Percentiles rank a stretch among this genome's conserved stretches.
Evolutionary conservation across 75 land plant species (phyloP).

Genomic region (Pinus tabuliformis): DNA sequence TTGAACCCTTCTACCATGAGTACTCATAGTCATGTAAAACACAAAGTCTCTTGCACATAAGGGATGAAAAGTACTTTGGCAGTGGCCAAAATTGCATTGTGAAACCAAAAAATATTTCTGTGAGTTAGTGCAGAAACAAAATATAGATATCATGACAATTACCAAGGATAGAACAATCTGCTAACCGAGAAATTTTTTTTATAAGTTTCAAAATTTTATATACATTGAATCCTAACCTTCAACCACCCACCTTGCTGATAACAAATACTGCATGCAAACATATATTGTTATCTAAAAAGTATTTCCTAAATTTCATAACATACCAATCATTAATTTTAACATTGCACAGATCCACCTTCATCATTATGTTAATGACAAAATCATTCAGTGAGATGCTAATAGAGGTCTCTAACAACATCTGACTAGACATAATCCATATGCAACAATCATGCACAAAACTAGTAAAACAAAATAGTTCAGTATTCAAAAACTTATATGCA

Average conservation of each 20-base stretch:
- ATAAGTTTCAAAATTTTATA: no score
- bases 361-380: neutral
- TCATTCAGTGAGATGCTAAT: neutral
- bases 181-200: neutral
- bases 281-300: no score
- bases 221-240: no score
- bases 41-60: constrained; percentile 73
- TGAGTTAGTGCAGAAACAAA: no score
- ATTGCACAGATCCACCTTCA: neutral
- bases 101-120: no score
- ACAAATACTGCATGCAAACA: no score
- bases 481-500: neutral
- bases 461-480: no score
- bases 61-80: constrained; percentile 81
- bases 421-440: neutral
- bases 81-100: constrained; percentile 81
- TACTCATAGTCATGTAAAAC: constrained; percentile 60
- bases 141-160: neutral
- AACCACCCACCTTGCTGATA: no score
- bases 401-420: neutral
- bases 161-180: neutral
- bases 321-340: neutral
- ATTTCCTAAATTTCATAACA: no score
- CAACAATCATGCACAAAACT: neutral
- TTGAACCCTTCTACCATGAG: constrained; percentile 48